Conservation (phyloP, 306 rosid genomes). For the Carpinus viminea region DNA sequence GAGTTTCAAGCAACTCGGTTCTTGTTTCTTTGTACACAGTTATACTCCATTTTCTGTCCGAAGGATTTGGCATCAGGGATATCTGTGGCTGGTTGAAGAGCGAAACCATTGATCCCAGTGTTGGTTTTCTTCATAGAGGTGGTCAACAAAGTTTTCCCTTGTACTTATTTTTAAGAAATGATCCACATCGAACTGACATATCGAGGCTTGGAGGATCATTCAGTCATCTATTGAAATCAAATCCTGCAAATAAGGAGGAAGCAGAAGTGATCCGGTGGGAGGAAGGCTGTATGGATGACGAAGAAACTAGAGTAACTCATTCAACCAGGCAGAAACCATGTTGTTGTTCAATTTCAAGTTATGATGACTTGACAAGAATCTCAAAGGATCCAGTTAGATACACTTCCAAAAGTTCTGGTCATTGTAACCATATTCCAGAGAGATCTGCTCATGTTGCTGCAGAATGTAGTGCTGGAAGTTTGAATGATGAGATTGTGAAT, state of each 20-base stretch:
- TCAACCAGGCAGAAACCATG: slow-evolving; percentile 81
- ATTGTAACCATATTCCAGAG: slow-evolving; percentile 69
- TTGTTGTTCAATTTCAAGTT: slow-evolving; percentile 86
- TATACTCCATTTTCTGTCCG: slow-evolving; percentile 87
- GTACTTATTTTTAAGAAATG: slow-evolving; percentile 63
- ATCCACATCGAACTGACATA: slow-evolving; percentile 65
- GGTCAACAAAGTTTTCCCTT: slow-evolving; percentile 84
- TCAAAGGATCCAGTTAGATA: slow-evolving; percentile 64
- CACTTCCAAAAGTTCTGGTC: slow-evolving; percentile 68
- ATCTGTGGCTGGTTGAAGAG: slow-evolving; percentile 79
- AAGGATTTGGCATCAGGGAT: slow-evolving; percentile 83
- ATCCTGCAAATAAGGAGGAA: slow-evolving; percentile 59
- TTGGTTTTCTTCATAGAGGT: slow-evolving; percentile 97
- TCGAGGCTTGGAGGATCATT: slow-evolving; percentile 96
- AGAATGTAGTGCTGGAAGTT: slow-evolving; percentile 80
- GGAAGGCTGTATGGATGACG: slow-evolving; percentile 93
- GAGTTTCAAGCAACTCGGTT: slow-evolving; percentile 86
- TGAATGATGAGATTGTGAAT: slow-evolving; percentile 81
- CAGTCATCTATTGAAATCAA: slow-evolving; percentile 68
- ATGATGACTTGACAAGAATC: slow-evolving; percentile 68
- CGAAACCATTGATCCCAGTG: slow-evolving; percentile 51
- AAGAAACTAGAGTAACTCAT: slow-evolving; percentile 81
- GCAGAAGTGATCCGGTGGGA: slow-evolving; percentile 79
- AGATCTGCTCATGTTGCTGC: slow-evolving; percentile 79
- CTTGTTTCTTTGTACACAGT: slow-evolving; percentile 89